Conservation (phyloP, 1,284 basidiomycete species). For the Marasmius tenuissimus region DNA sequence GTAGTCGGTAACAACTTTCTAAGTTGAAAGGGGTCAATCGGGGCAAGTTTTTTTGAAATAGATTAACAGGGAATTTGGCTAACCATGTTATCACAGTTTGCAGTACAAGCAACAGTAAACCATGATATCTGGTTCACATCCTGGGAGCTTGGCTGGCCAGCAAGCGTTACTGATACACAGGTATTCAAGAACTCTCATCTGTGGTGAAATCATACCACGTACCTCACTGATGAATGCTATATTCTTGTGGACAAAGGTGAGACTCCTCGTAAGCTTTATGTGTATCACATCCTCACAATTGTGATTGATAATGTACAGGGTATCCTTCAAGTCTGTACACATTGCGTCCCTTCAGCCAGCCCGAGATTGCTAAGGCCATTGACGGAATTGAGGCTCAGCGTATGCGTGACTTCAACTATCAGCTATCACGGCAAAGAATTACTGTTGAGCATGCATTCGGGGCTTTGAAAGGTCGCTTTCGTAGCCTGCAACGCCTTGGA, state of each 20-base stretch:
- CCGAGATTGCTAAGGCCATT: background rate
- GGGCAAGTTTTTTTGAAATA: background rate
- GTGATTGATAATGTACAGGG: background rate
- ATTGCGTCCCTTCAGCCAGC: background rate
- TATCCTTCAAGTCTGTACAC: background rate
- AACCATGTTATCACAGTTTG: background rate
- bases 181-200: background rate
- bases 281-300: background rate
- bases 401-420: background rate
- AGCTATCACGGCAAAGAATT: too few species aligned
- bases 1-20: background rate
- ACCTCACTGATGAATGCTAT: background rate
- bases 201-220: background rate
- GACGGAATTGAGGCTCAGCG: background rate
- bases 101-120: background rate
- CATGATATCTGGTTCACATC: background rate
- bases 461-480: conserved; percentile 6
- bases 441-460: conserved; percentile 10
- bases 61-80: background rate
- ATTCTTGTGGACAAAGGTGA: background rate
- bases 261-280: background rate
- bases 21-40: background rate
- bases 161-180: background rate
- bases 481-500: conserved; percentile 5
- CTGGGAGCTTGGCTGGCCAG: background rate